A percentile compares a stretch with the other conserved stretches of the same genome.
These are phyloP conservation scores for Solanum ossicruentum DNA, from an alignment of 257 asterid species.

Conservation along the genomic window DNA sequence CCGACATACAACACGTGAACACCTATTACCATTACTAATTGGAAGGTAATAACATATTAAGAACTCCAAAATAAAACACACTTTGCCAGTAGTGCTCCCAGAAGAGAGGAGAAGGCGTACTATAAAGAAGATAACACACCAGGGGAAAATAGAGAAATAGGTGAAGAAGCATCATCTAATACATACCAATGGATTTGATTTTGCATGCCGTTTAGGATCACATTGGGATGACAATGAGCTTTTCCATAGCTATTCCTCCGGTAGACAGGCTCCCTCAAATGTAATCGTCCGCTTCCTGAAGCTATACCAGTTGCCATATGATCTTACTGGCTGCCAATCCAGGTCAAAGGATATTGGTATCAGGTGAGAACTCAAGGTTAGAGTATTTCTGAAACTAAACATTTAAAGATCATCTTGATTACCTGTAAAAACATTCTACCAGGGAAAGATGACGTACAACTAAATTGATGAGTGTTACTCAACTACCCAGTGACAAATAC, in stretches of 20 bases:
- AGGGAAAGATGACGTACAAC: neutral
- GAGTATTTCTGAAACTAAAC: neutral
- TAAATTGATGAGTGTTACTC: no score
- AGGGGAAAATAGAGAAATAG: neutral
- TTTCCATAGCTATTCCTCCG: slow-evolving; percentile 30
- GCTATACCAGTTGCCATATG: slow-evolving; percentile 64
- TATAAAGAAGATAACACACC: neutral
- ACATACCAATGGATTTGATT: slow-evolving; percentile 58
- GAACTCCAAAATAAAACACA: neutral
- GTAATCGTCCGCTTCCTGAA: slow-evolving; percentile 39
- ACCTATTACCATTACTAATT: neutral
- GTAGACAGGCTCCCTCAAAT: slow-evolving; percentile 26
- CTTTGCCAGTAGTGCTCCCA: neutral
- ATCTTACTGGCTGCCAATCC: slow-evolving; percentile 15
- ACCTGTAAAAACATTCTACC: neutral
- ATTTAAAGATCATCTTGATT: neutral
- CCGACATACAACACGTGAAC: neutral
- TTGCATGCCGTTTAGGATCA: slow-evolving; percentile 28
- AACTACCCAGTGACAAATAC: neutral
- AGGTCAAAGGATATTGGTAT: neutral
- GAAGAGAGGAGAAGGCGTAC: neutral
- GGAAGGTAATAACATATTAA: neutral
- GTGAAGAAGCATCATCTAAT: neutral
- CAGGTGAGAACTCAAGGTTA: neutral
- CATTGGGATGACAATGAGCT: slow-evolving; percentile 21